A percentile compares a stretch with the other conserved stretches of the same genome.
These are phyloP conservation scores for Ramalina intermedia DNA, from an alignment of 495 filamentous ascomycete species.

Conservation along the genomic window DNA sequence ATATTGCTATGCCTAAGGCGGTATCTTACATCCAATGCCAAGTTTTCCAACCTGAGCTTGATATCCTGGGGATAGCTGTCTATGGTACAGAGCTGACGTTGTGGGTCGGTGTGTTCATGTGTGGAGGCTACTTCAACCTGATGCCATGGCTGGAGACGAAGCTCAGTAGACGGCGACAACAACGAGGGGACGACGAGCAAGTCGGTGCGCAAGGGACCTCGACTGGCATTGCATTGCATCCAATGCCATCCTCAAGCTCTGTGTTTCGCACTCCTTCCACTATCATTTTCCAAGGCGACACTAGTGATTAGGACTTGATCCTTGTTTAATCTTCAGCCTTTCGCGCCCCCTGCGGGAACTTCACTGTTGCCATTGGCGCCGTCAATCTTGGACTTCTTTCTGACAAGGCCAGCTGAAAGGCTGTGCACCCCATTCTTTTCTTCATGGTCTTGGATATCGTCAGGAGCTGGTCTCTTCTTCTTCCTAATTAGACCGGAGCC, in stretches of 20 bases:
- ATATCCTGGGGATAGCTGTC: constrained; percentile 44
- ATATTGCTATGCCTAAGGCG: not conserved
- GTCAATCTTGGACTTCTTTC: constrained; percentile 49
- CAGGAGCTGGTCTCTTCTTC: constrained; percentile 24
- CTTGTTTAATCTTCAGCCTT: not conserved
- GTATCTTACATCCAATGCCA: not conserved
- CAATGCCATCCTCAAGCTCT: constrained; percentile 41
- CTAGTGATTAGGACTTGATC: not conserved
- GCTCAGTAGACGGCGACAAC: constrained; percentile 1
- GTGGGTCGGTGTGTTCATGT: constrained; percentile 48
- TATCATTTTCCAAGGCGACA: constrained; percentile 11
- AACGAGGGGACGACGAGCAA: constrained; percentile 4
- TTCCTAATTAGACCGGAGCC: constrained; percentile 36
- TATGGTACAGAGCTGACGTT: constrained; percentile 46
- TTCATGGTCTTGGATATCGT: constrained; percentile 15
- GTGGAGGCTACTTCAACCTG: constrained; percentile 44
- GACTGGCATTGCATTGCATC: constrained; percentile 25
- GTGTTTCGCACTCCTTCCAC: constrained; percentile 38
- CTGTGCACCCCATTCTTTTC: constrained; percentile 31
- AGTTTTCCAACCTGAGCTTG: constrained; percentile 40
- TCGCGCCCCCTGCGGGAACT: not conserved
- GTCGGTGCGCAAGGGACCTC: constrained; percentile 5
- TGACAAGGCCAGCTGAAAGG: constrained; percentile 41
- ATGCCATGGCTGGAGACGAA: constrained; percentile 31
- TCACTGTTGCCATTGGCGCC: not conserved